A percentile compares a stretch with the other conserved stretches of the same genome.
phyloP scores from a whole-genome alignment of 176 grass and related monocot species.

The Calamus simplicifolius region DNA sequence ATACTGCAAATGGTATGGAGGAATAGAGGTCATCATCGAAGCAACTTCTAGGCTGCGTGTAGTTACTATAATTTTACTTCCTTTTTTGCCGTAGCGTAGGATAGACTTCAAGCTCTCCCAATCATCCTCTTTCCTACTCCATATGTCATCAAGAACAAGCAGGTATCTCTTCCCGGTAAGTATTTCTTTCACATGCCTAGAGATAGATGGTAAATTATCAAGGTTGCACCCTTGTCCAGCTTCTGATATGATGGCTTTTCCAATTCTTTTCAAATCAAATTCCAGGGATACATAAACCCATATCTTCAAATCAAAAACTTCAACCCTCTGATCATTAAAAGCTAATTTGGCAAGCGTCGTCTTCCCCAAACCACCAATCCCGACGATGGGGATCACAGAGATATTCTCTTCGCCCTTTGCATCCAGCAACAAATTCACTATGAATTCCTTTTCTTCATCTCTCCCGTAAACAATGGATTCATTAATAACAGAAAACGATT shows the following conservation, averaged over 20 bases:
- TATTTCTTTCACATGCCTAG: not conserved
- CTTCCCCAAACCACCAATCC: slow-evolving; percentile 12
- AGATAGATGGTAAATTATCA: too few relatives aligned
- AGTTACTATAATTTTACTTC: slow-evolving; percentile 26
- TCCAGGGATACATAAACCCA: slow-evolving; percentile 5
- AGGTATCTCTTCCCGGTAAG: slow-evolving; percentile 6
- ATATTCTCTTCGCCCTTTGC: slow-evolving; percentile 1
- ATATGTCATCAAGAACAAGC: slow-evolving; percentile 28
- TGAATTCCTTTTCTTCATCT: slow-evolving; percentile 11
- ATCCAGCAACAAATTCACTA: slow-evolving; percentile 14
- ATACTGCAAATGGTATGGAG: too few relatives aligned
- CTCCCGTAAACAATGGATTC: slow-evolving; percentile 16
- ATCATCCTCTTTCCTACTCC: slow-evolving; percentile 9
- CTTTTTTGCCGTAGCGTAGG: not conserved
- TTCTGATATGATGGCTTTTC: not conserved
- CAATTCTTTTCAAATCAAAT: not conserved
- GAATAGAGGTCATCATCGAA: not conserved
- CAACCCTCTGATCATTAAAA: slow-evolving; percentile 1
- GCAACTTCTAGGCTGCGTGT: slow-evolving; percentile 13
- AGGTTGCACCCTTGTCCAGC: not conserved
- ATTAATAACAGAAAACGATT: slow-evolving; percentile 12
- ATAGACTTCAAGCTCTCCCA: slow-evolving; percentile 19
- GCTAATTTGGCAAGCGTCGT: slow-evolving; percentile 8
- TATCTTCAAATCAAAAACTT: not conserved
- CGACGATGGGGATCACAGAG: slow-evolving; percentile 17